Base-by-base conservation (phyloP, 2,329 filamentous ascomycete genomes). In the Pezicula rhizophila region DNA sequence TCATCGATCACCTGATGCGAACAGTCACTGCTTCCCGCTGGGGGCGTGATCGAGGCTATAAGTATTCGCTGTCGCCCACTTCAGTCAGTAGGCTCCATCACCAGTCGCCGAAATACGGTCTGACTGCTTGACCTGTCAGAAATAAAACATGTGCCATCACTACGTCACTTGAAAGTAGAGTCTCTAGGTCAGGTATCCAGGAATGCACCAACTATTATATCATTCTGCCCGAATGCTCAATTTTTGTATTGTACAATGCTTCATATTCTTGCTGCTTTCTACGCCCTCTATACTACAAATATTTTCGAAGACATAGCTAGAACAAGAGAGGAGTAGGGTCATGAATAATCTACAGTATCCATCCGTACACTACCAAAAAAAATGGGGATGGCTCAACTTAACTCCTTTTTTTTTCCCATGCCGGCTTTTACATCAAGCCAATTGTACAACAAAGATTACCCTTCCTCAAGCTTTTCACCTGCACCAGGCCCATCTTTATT, bases 341-440 rank as follows among this genome's bases (percentile, higher is more conserved):
- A 40, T 45, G 28, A 42, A 52, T 54, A 57, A 58, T 55, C 35
- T 57, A 55, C 53, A 56, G 40, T 33, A 54, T 49, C 47, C 51
- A 46, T 47, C 52, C 55, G 41, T 35, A 35, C 38, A 42, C 43
- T 33, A 43, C 41, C n/a, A 50, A 42, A 40, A 42, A 40, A 52
- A 43, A 15, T 37, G 40, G 33, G 20, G 25, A 18, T 20, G 20
- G 45, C 48, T 45, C 44, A 39, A 31, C 52, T 47, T 46, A 56
- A 59, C 54, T 58, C 57, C 57, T 10, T 31, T 53, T 10, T 31
- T 53, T 59, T 58, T 53, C 52, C 54, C 48, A 54, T 37, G 38
- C 48, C 47, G 33, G 47, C 26, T 42, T 46, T 46, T 44, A 20
- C 8, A 44, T 37, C 25, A 35, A 42, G 33, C 42, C 47, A 49